These are phyloP conservation scores for Rhytidiadelphus loreus DNA, from an alignment of 225 moss, liverwort and hornwort genomes.

Conservation along the genomic window DNA sequence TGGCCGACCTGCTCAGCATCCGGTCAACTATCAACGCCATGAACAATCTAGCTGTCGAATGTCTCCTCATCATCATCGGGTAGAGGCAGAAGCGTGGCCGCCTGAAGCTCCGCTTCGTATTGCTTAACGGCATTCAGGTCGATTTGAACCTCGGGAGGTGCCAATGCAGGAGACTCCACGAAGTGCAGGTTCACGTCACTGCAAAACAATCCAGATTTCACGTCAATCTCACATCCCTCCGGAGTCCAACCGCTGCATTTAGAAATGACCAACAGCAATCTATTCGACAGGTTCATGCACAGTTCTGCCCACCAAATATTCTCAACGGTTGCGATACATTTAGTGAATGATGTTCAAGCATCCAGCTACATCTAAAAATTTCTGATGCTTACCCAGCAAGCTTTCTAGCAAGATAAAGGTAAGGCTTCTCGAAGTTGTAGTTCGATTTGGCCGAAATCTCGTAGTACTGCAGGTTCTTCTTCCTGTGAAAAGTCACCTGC, in stretches of 20 bases:
- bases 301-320: too few species aligned
- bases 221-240: neutral
- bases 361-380: fast-evolving
- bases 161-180: constrained; percentile 56
- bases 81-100: constrained; percentile 21
- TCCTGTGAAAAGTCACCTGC: neutral
- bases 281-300: fast-evolving
- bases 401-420: neutral
- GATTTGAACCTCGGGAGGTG: constrained; percentile 52
- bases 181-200: constrained; percentile 53
- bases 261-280: neutral
- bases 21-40: neutral
- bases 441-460: neutral
- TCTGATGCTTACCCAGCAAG: neutral
- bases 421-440: neutral
- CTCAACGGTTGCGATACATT: fast-evolving
- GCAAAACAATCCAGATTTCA: neutral
- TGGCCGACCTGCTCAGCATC: neutral
- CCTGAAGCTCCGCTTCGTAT: constrained; percentile 41
- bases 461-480: neutral
- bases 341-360: too few species aligned
- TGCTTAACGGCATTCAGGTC: constrained; percentile 22
- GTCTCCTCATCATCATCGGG: constrained; percentile 51
- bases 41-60: constrained; percentile 29
- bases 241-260: fast-evolving